Percentiles rank a stretch among this genome's conserved stretches.
Evolutionary conservation across 371 early-diverging fungal species (phyloP).

Genomic region (Mucor velutinosus): DNA sequence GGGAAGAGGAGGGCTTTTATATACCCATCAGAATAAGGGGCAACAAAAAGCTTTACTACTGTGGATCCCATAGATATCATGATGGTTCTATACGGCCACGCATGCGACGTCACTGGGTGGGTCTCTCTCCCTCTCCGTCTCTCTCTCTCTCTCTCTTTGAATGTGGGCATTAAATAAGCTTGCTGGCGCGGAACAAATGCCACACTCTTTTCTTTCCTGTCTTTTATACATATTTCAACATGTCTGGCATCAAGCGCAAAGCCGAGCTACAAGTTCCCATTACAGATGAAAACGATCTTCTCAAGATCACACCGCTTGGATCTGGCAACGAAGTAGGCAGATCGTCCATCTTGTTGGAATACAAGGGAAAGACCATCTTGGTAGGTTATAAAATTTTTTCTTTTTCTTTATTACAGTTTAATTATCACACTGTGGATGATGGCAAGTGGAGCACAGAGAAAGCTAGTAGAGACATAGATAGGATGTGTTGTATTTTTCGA

Average conservation of each 20-base stretch:
- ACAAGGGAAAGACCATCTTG: constrained; percentile 96
- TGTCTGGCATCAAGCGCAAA: constrained; percentile 52
- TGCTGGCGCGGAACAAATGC: not conserved
- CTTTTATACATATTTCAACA: constrained; percentile 3
- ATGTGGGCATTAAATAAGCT: not conserved
- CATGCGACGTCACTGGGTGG: not conserved
- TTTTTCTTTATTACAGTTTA: not conserved
- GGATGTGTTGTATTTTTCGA: not conserved
- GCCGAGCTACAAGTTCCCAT: constrained; percentile 54
- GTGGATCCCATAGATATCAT: not conserved
- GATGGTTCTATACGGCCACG: not conserved
- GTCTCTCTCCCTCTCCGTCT: not conserved
- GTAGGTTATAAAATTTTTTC: constrained; percentile 46
- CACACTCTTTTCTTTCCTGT: not conserved
- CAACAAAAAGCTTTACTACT: not conserved
- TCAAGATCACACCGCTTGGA: constrained; percentile 95
- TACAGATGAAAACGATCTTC: constrained; percentile 68
- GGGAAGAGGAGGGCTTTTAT: not conserved
- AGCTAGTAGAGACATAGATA: not conserved
- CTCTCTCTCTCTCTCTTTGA: not conserved
- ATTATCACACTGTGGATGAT: not conserved
- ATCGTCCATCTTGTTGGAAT: constrained; percentile 95
- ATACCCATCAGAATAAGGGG: not conserved
- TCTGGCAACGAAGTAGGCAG: constrained; percentile 99
- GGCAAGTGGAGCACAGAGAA: not conserved